phyloP scores from a whole-genome alignment of 1,284 basidiomycete species.

The Leccinum holopus region DNA sequence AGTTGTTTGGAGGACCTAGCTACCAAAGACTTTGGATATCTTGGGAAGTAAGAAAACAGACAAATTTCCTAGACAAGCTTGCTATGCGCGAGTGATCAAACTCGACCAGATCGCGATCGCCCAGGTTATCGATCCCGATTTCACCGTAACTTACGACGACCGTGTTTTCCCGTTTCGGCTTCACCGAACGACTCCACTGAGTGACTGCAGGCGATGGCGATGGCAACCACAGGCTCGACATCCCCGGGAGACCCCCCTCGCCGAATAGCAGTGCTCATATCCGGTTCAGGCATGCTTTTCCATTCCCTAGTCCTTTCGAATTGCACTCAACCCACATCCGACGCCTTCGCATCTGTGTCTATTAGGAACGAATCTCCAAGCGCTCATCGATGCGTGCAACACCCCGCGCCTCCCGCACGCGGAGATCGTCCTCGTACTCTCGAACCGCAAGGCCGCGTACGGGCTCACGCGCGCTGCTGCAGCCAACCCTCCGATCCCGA shows the following conservation, averaged over 20 bases:
- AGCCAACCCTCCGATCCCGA: constrained; percentile 70
- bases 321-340: neutral
- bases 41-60: neutral
- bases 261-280: constrained; percentile 68
- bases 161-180: constrained; percentile 9
- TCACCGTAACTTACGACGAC: constrained; percentile 10
- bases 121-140: neutral
- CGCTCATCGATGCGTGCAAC: constrained; percentile 84
- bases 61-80: neutral
- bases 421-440: constrained; percentile 81
- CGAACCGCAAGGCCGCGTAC: constrained; percentile 90
- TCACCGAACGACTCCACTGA: neutral
- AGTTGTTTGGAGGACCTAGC: neutral
- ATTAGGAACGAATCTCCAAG: constrained; percentile 92
- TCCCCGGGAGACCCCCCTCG: constrained; percentile 19
- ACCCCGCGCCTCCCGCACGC: constrained; percentile 66
- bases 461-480: constrained; percentile 83
- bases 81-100: neutral
- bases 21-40: neutral
- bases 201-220: constrained; percentile 6
- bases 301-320: neutral
- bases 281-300: constrained; percentile 70
- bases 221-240: constrained; percentile 2
- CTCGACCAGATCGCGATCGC: neutral
- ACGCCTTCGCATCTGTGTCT: neutral